A percentile compares a stretch with the other conserved stretches of the same genome.
These are phyloP conservation scores for Pseudocercospora cruenta DNA, from an alignment of 2,329 filamentous ascomycete genomes.

Conservation along the genomic window DNA sequence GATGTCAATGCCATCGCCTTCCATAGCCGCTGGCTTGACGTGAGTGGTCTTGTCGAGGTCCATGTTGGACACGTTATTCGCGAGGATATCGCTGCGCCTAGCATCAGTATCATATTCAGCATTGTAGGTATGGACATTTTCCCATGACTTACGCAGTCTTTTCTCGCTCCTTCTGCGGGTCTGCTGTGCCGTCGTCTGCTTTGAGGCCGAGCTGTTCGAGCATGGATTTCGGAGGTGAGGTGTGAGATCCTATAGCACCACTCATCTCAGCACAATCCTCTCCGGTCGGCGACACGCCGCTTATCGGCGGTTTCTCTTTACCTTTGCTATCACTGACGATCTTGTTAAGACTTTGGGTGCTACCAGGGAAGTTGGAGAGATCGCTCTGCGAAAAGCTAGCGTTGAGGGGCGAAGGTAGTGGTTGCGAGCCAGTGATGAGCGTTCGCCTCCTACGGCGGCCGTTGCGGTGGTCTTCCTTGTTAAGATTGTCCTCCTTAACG, in stretches of 20 bases:
- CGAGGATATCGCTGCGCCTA: constrained; percentile 68
- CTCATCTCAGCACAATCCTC: constrained; percentile 56
- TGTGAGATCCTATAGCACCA: constrained; percentile 53
- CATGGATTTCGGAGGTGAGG: constrained; percentile 59
- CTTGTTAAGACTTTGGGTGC: constrained; percentile 76
- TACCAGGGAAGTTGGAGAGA: constrained; percentile 61
- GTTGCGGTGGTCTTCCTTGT: constrained; percentile 86
- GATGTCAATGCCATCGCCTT: constrained; percentile 66
- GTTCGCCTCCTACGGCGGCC: constrained; percentile 87
- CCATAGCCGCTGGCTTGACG: constrained; percentile 61
- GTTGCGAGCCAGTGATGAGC: constrained; percentile 95
- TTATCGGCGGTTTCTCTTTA: constrained; percentile 40
- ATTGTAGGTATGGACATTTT: constrained; percentile 18
- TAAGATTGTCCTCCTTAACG: constrained; percentile 74
- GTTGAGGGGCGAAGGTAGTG: constrained; percentile 90
- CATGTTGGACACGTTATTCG: constrained; percentile 91
- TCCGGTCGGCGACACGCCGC: constrained; percentile 45
- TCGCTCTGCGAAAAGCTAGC: constrained; percentile 83
- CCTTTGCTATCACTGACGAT: constrained; percentile 77
- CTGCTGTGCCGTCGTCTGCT: constrained; percentile 34
- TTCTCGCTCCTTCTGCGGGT: constrained; percentile 77
- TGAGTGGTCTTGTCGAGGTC: constrained; percentile 77
- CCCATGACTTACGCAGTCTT: constrained; percentile 81
- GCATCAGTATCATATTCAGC: constrained; percentile 33
- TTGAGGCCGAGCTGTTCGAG: constrained; percentile 60